Percentiles rank a stretch among this genome's conserved stretches.
Evolutionary conservation across 2,329 filamentous ascomycete species (phyloP).

Genomic region (Ascosphaera aggregata): DNA sequence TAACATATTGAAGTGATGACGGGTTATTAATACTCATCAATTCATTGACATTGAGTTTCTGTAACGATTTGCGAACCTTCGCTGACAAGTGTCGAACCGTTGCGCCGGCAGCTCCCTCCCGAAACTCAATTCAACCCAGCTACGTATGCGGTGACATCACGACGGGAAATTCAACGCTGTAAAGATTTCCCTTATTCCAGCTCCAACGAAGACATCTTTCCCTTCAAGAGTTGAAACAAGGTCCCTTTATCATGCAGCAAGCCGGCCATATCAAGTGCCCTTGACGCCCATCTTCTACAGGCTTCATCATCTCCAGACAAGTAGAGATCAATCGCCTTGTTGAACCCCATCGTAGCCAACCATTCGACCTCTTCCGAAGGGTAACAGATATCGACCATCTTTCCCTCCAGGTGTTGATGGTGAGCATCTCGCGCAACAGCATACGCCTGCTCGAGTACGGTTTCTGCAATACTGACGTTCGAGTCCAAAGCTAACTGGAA

Average conservation of each 20-base stretch:
- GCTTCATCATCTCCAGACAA: slow-evolving; percentile 10
- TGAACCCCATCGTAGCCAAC: slow-evolving; percentile 31
- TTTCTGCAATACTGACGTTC: slow-evolving; percentile 12
- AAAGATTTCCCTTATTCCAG: slow-evolving; percentile 5
- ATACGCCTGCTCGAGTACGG: slow-evolving; percentile 14
- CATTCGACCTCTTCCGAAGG: slow-evolving; percentile 32
- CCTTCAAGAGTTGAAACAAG: slow-evolving; percentile 9
- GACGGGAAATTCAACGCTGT: too few species aligned
- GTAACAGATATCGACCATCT: slow-evolving; percentile 14
- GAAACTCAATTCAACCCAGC: too few species aligned
- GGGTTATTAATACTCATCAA: too few species aligned
- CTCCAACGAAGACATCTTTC: slow-evolving; percentile 11
- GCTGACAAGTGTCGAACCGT: too few species aligned
- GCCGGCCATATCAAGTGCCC: slow-evolving; percentile 14
- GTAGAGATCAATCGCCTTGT: slow-evolving; percentile 31
- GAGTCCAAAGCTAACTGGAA: slow-evolving; percentile 41
- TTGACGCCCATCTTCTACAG: slow-evolving; percentile 15
- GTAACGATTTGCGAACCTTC: too few species aligned
- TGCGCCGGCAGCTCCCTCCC: too few species aligned
- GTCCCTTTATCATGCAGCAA: slow-evolving; percentile 9
- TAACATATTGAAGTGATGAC: too few species aligned
- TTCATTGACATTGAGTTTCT: too few species aligned
- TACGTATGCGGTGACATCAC: too few species aligned
- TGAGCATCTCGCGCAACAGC: slow-evolving; percentile 7
- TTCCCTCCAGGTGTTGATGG: slow-evolving; percentile 4